Base-by-base conservation (phyloP, 805 yeast genomes). In the Schwanniomyces pseudopolymorphus region DNA sequence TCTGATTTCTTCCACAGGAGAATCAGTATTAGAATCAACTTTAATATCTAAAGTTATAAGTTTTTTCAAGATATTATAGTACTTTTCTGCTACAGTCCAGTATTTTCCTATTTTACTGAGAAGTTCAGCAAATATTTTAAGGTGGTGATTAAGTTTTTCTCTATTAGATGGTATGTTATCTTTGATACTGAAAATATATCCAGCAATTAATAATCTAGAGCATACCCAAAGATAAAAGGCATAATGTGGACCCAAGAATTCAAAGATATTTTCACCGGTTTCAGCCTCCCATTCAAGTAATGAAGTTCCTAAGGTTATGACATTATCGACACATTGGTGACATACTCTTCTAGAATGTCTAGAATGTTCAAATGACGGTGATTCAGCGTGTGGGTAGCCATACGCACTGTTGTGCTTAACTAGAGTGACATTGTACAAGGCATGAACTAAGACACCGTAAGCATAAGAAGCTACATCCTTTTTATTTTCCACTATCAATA, bases 201-300 rank as follows among this genome's bases (percentile, higher is more conserved):
- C 40, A 9, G 53, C 59, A 26, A 55, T 40, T 4, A 53, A 26
- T 1, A 55, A 49, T 41, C 59, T 45, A 2, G 52, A 55, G 44
- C 51, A 41, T 3, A 55, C 57, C 59, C 59, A 55, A 10, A 55
- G 38, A 5, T 52, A 38, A 44, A 55, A 55, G 1, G 57, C 53
- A 45, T 53, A 55, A 31, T 51, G 50, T 1, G 59, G 59, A 1
- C 59, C 59, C 27, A 53, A 44, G 4, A 48, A 13, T 33, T 43
- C 50, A 33, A 50, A 50, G 4, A 53, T 48, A 2, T 38, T 13
- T n/a, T 41, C 46, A 8, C 25, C 48, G 13, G 45, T 40, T 5
- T 28, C 22, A 8, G 33, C 13, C 14, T 49, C 47, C 16, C 42
- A 42, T 19, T 24, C 17, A 2, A 53, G 45, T 8, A 48, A 45